Evolutionary conservation across 2,329 filamentous ascomycete genomes (phyloP).

Genomic region (Parafenestella ontariensis): DNA sequence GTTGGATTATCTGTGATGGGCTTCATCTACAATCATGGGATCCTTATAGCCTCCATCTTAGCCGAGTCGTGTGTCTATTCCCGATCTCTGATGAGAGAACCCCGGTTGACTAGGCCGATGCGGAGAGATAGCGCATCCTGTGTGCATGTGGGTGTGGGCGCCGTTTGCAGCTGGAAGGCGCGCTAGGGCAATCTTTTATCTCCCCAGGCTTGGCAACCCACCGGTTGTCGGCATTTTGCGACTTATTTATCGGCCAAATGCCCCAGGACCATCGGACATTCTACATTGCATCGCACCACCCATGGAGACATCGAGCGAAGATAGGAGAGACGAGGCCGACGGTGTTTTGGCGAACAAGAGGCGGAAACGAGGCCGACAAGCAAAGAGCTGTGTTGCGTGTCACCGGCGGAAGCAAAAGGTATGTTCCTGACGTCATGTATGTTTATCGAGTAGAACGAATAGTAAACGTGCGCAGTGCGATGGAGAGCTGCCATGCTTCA

Average conservation of each 20-base stretch:
- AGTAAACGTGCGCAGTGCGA: conserved; percentile 16
- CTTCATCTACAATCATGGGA: not conserved
- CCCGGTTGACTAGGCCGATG: conserved; percentile 2
- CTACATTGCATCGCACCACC: not conserved
- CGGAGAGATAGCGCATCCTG: conserved; percentile 5
- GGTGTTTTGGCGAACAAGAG: conserved; percentile 5
- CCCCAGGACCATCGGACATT: not conserved
- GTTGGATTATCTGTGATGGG: too few relatives aligned
- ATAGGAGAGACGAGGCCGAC: not conserved
- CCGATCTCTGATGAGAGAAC: conserved; percentile 8
- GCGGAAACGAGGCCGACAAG: conserved; percentile 23
- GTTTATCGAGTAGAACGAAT: not conserved
- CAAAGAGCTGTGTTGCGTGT: conserved; percentile 21
- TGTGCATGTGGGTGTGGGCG: not conserved
- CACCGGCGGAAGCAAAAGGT: conserved; percentile 28
- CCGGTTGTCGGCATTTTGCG: not conserved
- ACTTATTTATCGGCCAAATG: conserved; percentile 2
- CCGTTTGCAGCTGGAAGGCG: not conserved
- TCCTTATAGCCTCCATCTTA: not conserved
- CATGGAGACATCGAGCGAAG: conserved; percentile 1
- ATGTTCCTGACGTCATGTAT: not conserved
- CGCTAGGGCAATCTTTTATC: not conserved
- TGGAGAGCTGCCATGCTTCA: conserved; percentile 24
- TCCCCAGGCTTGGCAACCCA: not conserved
- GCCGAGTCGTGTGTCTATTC: not conserved